Percentiles rank a stretch among this genome's conserved stretches.
These are phyloP conservation scores for Chrysosphaeria jannelii DNA, from an alignment of 2,329 filamentous ascomycete genomes.

Conservation along the genomic window DNA sequence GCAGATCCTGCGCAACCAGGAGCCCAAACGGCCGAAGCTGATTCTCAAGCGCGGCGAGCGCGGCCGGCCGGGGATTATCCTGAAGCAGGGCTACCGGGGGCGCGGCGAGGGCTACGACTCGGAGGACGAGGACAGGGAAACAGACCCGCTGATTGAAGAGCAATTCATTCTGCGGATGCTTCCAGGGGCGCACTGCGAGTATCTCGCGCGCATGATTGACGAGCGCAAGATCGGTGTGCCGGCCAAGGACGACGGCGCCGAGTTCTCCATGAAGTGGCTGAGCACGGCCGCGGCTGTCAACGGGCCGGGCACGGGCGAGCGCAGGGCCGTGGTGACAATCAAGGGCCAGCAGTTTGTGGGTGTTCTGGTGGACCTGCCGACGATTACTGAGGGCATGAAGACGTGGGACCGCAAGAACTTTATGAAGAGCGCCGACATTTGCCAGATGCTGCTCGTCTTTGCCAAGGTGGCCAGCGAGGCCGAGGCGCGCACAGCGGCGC, in stretches of 20 bases:
- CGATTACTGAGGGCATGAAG: slow-evolving; percentile 74
- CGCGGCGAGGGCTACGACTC: slow-evolving; percentile 89
- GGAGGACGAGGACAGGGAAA: slow-evolving; percentile 70
- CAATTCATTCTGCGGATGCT: slow-evolving; percentile 73
- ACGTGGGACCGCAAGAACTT: slow-evolving; percentile 70
- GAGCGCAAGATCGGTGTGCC: slow-evolving; percentile 47
- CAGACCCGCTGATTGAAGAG: slow-evolving; percentile 66
- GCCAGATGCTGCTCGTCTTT: slow-evolving; percentile 64
- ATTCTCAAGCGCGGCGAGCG: slow-evolving; percentile 8
- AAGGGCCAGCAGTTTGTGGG: slow-evolving; percentile 45
- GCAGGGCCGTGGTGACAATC: slow-evolving; percentile 42
- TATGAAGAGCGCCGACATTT: slow-evolving; percentile 70
- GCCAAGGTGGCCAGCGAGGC: slow-evolving; percentile 32
- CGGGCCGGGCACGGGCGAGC: slow-evolving; percentile 20
- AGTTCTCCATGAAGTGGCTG: slow-evolving; percentile 57
- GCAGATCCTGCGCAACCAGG: too few relatives aligned
- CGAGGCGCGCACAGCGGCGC: slow-evolving; percentile 32
- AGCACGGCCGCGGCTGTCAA: not conserved
- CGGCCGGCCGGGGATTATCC: slow-evolving; percentile 15
- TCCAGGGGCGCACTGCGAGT: slow-evolving; percentile 62
- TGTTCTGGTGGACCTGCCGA: slow-evolving; percentile 55
- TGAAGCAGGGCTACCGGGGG: slow-evolving; percentile 17
- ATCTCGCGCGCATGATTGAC: slow-evolving; percentile 43
- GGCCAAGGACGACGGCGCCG: slow-evolving; percentile 33
- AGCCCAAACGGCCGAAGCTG: slow-evolving; percentile 22